phyloP scores from a whole-genome alignment of 768 basidiomycete species.

The Amanita thiersii region DNA sequence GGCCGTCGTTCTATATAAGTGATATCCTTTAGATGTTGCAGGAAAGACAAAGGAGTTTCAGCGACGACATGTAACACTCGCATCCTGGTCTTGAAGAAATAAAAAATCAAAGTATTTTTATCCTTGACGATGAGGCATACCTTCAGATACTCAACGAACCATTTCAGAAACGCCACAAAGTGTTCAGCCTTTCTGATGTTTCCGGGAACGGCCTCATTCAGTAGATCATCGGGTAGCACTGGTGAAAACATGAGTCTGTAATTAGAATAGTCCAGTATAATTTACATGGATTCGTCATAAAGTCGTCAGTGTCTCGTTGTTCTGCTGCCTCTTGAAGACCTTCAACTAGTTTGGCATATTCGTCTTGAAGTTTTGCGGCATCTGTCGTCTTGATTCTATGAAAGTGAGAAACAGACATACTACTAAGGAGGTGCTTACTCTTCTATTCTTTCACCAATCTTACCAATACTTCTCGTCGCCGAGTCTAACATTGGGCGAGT shows the following conservation, averaged over 20 bases:
- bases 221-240: slow-evolving; percentile 91
- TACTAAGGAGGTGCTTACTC: slow-evolving; percentile 49
- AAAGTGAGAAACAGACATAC: not conserved
- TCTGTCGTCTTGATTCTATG: slow-evolving; percentile 91
- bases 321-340: slow-evolving; percentile 80
- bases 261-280: not conserved
- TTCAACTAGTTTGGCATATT: slow-evolving; percentile 92
- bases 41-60: slow-evolving; percentile 92
- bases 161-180: slow-evolving; percentile 95
- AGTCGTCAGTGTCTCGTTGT: slow-evolving; percentile 59
- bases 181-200: slow-evolving; percentile 99
- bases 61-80: slow-evolving; percentile 98
- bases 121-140: slow-evolving; percentile 27
- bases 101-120: not conserved
- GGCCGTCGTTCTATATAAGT: slow-evolving; percentile 96
- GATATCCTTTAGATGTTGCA: slow-evolving; percentile 97
- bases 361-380: slow-evolving; percentile 90
- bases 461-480: slow-evolving; percentile 79
- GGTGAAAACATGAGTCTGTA: slow-evolving; percentile 7
- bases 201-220: slow-evolving; percentile 93
- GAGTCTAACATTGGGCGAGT: slow-evolving; percentile 97
- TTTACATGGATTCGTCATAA: slow-evolving; percentile 85
- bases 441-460: slow-evolving; percentile 86
- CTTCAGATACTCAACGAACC: slow-evolving; percentile 98
- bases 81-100: slow-evolving; percentile 76